Evolutionary conservation across 192 early-diverging fungal genomes (phyloP), one percentile per base, ranked within the genome.

Genomic region (Radiomyces spectabilis): DNA sequence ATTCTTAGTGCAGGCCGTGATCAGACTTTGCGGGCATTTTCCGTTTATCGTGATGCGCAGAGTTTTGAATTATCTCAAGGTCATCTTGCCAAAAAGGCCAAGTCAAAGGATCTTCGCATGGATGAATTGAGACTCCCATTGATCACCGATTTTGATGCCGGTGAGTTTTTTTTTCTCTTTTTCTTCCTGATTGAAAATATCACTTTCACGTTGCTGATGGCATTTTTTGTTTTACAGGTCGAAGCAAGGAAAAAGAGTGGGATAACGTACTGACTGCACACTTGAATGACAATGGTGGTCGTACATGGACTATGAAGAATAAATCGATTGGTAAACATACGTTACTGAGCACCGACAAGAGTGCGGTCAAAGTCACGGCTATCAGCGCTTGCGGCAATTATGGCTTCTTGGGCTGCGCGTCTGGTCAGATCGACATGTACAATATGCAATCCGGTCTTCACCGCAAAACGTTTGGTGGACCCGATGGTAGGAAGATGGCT

Each of bases 351-450:
- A 68, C 70, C 30, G 92, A 93, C 70, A 54, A 40, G 21, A 67
- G 24, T 46, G 57, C 41, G 31, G 53, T 68, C 21, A 67, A 65
- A 41, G 65, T 81, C 0, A 85, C 89, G 26, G 78, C 76, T 0
- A 71, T 99, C 32, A 93, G 87, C 65, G 68, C 78, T 1, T 97
- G 95, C 49, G 97, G 97, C 42, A 95, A 97, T 67, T 98, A 86
- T 84, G 91, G 87, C 5, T 86, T 95, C 57, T 71, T 94, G 3
- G 97, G 95, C 3, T 79, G 83, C 22, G 64, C 80, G 6, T 62
- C 66, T 27, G 97, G 97, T 42, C 51, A 57, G 9, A 77, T 98
- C 34, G 92, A 93, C 42, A 86, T 89, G 83, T 92, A 80, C 80
- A 97, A 95, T 75, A 83, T 99, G 84, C 97, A 99, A 56, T 95